phyloP scores from a whole-genome alignment of 139 green algal species.

The Haematococcus lacustris region DNA sequence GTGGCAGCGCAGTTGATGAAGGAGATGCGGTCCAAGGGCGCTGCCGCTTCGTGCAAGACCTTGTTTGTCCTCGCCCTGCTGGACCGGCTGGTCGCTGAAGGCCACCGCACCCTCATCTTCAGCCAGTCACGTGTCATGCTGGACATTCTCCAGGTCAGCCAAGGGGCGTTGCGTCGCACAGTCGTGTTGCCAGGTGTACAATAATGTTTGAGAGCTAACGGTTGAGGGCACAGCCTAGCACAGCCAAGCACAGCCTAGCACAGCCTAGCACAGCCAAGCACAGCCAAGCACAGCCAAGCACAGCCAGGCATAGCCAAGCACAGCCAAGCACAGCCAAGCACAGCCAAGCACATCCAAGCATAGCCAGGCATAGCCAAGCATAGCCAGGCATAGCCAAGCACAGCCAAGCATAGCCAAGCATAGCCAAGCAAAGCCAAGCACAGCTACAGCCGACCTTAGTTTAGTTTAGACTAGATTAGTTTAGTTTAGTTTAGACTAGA shows the following conservation, averaged over 20 bases:
- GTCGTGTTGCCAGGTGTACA: background rate
- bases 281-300: too few relatives aligned
- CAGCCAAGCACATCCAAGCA: too few relatives aligned
- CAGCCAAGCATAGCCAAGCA: too few relatives aligned
- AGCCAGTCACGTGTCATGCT: conserved; percentile 76
- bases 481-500: background rate
- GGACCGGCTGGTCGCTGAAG: conserved; percentile 50
- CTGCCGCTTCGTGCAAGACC: conserved; percentile 73
- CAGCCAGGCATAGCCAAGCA: too few relatives aligned
- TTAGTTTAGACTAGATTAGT: background rate
- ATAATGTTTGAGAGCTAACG: background rate
- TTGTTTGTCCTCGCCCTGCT: conserved; percentile 72
- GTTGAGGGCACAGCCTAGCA: background rate
- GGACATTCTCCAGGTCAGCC: conserved; percentile 72
- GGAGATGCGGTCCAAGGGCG: conserved; percentile 20
- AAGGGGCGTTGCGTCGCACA: background rate
- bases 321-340: too few relatives aligned
- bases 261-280: too few relatives aligned
- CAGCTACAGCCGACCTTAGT: too few relatives aligned
- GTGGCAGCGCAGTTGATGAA: conserved; percentile 16
- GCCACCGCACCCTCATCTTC: conserved; percentile 89
- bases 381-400: too few relatives aligned
- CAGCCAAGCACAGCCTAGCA: too few relatives aligned
- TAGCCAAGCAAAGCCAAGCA: too few relatives aligned
- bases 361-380: too few relatives aligned